Evolutionary conservation across 345 rosid species (phyloP), one percentile per base, ranked within the genome.

Genomic region (Iberis pinnata): DNA sequence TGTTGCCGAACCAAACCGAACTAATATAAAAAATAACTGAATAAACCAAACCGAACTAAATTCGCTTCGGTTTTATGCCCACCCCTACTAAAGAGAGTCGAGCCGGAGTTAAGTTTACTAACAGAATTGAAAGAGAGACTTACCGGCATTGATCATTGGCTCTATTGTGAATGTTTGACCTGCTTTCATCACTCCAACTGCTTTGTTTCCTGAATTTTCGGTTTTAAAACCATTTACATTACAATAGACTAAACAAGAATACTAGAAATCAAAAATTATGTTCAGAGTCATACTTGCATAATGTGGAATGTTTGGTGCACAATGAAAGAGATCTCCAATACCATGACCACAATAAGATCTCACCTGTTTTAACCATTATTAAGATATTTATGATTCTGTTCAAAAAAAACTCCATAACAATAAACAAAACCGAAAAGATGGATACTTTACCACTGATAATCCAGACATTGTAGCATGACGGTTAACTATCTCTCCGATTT

Each of bases 81-180:
- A n/a, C n/a, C n/a, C n/a, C n/a, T n/a, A n/a, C n/a, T n/a, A n/a
- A n/a, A n/a, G n/a, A n/a, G n/a, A n/a, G n/a, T n/a, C n/a, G n/a
- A n/a, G n/a, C n/a, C n/a, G n/a, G n/a, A n/a, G n/a, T n/a, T n/a
- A n/a, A n/a, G n/a, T n/a, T n/a, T n/a, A n/a, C n/a, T n/a, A n/a
- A n/a, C n/a, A n/a, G n/a, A n/a, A n/a, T n/a, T 12, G 39, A 39
- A n/a, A 27, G 13, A 12, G 9, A 19, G 25, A 65, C 39, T 27
- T 62, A 87, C 98, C 96, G 16, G 98, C 79, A 67, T 92, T 92
- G 61, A 92, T 88, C 98, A 92, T 92, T 31, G 98, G 98, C 71
- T 92, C 98, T 9, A 92, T 92, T 4, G 96, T 88, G 67, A 88
- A 92, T 57, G 86, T 88, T 75, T 92, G 96, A 36, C 96, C 96